phyloP scores from a whole-genome alignment of 495 filamentous ascomycete genomes.

The Penicillium macrosclerotiorum region DNA sequence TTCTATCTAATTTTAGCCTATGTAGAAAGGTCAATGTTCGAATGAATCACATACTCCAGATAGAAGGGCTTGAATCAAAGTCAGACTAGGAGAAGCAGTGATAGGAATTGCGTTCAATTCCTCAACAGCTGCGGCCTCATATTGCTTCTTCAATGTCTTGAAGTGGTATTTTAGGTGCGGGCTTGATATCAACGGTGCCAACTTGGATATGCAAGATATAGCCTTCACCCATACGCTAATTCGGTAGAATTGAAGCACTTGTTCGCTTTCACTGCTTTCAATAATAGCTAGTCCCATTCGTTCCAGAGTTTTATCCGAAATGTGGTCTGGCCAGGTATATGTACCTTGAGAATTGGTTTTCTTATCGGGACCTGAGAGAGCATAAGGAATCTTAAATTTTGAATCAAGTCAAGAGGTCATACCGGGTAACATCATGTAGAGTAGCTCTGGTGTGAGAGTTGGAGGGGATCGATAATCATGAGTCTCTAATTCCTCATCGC shows the following conservation, averaged over 20 bases:
- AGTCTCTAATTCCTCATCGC: slow-evolving; percentile 12
- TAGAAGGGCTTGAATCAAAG: slow-evolving; percentile 26
- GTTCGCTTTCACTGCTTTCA: slow-evolving; percentile 21
- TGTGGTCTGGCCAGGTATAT: slow-evolving; percentile 28
- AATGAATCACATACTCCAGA: slow-evolving; percentile 24
- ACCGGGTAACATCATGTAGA: slow-evolving; percentile 32
- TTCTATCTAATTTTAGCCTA: slow-evolving; percentile 11
- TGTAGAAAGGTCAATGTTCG: background rate
- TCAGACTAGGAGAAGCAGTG: slow-evolving; percentile 23
- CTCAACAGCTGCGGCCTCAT: slow-evolving; percentile 19
- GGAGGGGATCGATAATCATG: slow-evolving; percentile 13
- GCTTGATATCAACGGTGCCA: slow-evolving; percentile 21
- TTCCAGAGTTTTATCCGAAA: slow-evolving; percentile 24
- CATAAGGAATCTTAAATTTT: no score
- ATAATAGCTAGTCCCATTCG: slow-evolving; percentile 29
- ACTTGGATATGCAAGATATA: slow-evolving; percentile 20
- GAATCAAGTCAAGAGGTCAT: background rate
- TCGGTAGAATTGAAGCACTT: slow-evolving; percentile 20
- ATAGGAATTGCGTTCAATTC: slow-evolving; percentile 22
- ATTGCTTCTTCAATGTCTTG: slow-evolving; percentile 22
- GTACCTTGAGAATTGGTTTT: slow-evolving; percentile 25
- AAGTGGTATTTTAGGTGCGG: slow-evolving; percentile 19
- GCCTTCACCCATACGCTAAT: slow-evolving; percentile 27
- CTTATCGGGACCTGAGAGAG: slow-evolving; percentile 18
- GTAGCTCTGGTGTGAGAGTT: slow-evolving; percentile 25